A percentile compares a stretch with the other conserved stretches of the same genome.
Evolutionary conservation across 805 yeast genomes (phyloP).

Genomic region (Cyberlindnera amylophila): DNA sequence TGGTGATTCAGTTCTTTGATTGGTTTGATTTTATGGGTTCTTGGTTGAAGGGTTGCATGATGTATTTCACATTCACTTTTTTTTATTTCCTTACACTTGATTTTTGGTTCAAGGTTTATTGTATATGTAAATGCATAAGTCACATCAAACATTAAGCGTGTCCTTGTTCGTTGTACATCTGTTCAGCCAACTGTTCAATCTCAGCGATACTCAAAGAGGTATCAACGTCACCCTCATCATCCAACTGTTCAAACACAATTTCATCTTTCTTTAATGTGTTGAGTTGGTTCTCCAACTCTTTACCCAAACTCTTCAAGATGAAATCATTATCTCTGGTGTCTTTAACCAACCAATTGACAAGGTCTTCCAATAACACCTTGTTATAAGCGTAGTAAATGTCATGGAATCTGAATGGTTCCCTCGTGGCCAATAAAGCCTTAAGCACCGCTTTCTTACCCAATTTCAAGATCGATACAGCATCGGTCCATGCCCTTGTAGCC

Average conservation of each 20-base stretch:
- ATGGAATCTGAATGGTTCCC: slow-evolving; percentile 76
- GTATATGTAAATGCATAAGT: no score
- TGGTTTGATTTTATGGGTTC: no score
- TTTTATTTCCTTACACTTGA: no score
- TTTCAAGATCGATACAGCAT: slow-evolving; percentile 58
- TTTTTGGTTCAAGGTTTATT: no score
- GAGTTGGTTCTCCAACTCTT: slow-evolving; percentile 50
- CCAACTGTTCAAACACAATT: slow-evolving; percentile 53
- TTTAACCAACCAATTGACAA: slow-evolving; percentile 67
- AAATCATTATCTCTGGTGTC: slow-evolving; percentile 55
- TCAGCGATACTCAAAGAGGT: slow-evolving; percentile 48
- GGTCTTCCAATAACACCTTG: slow-evolving; percentile 70
- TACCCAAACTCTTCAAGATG: slow-evolving; percentile 59
- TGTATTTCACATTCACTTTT: no score
- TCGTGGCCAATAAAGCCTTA: slow-evolving; percentile 52
- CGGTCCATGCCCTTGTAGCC: slow-evolving; percentile 64
- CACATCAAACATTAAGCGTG: no score
- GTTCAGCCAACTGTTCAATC: slow-evolving; percentile 56
- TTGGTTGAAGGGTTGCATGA: no score
- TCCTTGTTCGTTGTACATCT: slow-evolving; percentile 32
- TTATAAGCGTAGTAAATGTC: slow-evolving; percentile 84
- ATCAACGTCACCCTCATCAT: slow-evolving; percentile 35
- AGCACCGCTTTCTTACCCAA: slow-evolving; percentile 69
- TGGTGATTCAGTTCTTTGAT: background rate
- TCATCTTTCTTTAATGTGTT: slow-evolving; percentile 38